Conservation (phyloP, 768 basidiomycete species). For the Termitomyces sp. region DNA sequence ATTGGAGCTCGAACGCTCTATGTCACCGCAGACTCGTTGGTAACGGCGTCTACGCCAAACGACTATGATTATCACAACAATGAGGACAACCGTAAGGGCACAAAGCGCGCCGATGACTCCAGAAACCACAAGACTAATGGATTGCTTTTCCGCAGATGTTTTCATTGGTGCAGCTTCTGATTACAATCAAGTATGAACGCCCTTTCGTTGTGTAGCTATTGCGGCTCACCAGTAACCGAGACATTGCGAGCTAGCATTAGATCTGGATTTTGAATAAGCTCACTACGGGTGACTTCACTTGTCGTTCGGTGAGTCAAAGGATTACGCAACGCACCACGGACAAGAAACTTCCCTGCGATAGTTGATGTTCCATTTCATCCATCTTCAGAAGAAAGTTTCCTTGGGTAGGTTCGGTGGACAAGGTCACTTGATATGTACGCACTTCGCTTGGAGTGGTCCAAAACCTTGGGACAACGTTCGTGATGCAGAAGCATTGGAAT, state of each 20-base stretch:
- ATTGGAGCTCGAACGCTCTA: constrained; percentile 1
- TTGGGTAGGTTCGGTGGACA: neutral
- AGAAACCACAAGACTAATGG: constrained; percentile 3
- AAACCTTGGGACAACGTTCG: neutral
- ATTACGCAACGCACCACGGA: neutral
- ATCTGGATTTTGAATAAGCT: neutral
- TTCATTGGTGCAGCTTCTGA: neutral
- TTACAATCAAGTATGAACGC: neutral
- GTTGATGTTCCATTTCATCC: neutral
- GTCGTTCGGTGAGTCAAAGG: neutral
- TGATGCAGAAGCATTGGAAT: neutral
- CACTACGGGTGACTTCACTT: neutral
- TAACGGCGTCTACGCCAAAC: constrained; percentile 3
- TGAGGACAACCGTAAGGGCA: constrained; percentile 1
- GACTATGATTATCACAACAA: neutral
- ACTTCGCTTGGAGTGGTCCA: neutral
- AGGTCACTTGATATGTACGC: neutral
- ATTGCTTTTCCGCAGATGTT: neutral
- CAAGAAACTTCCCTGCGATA: neutral
- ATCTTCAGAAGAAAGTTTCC: neutral
- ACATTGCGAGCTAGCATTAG: neutral
- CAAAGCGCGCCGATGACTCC: constrained; percentile 12
- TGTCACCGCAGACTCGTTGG: neutral
- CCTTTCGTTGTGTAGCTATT: neutral
- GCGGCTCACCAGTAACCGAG: neutral